phyloP scores from a whole-genome alignment of 768 basidiomycete species.

The Dentipellis fragilis region DNA sequence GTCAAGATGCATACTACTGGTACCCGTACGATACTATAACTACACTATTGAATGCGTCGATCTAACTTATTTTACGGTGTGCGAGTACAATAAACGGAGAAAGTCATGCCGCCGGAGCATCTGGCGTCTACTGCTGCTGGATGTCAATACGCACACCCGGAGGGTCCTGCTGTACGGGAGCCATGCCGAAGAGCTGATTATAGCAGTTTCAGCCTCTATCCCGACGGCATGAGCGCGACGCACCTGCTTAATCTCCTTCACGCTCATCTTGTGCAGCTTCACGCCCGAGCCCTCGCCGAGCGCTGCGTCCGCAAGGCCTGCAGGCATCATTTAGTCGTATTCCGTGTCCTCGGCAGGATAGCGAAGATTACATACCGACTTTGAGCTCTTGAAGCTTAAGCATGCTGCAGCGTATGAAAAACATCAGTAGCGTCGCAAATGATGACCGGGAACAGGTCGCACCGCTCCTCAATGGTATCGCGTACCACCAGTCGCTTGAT shows the following conservation, averaged over 20 bases:
- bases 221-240: too few species aligned
- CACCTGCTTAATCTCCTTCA: conserved; percentile 59
- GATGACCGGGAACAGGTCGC: background rate
- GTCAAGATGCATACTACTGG: too few species aligned
- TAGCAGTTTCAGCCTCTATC: too few species aligned
- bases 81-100: too few species aligned
- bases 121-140: too few species aligned
- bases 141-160: too few species aligned
- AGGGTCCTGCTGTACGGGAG: background rate
- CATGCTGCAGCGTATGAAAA: conserved; percentile 30
- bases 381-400: conserved; percentile 61
- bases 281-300: conserved; percentile 57
- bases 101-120: too few species aligned
- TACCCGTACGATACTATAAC: too few species aligned
- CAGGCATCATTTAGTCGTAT: background rate
- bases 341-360: background rate
- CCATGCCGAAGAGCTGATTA: conserved; percentile 21
- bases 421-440: background rate
- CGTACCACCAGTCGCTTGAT: conserved; percentile 59
- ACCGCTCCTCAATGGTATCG: conserved; percentile 64
- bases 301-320: conserved; percentile 55
- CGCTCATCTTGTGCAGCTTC: conserved; percentile 55
- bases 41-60: too few species aligned
- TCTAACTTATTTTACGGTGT: background rate
- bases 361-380: conserved; percentile 26